Evolutionary conservation across 148 eudicot genomes (phyloP).

Genomic region (Vaccinium myrtillus): DNA sequence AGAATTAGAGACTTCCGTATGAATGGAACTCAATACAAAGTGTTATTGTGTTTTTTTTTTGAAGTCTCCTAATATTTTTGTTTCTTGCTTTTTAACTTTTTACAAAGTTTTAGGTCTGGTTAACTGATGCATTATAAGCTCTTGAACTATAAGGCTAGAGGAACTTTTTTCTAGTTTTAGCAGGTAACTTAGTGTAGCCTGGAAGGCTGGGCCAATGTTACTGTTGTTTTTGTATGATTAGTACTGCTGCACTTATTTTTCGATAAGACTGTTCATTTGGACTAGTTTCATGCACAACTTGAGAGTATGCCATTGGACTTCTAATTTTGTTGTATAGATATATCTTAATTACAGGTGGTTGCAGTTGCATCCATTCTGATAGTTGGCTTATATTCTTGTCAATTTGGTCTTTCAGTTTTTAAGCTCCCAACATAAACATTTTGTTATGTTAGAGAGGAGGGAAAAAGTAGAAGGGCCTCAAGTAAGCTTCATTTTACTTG

Average conservation of each 20-base stretch:
- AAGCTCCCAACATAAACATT: neutral
- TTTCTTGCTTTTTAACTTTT: neutral
- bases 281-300: neutral
- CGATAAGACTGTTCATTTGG: neutral
- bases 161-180: neutral
- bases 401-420: neutral
- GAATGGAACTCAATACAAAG: neutral
- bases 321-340: neutral
- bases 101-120: neutral
- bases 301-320: neutral
- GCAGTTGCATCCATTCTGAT: neutral
- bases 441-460: neutral
- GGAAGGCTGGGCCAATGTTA: neutral
- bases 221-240: neutral
- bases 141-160: neutral
- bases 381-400: neutral
- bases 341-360: neutral
- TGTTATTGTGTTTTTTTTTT: neutral
- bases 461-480: neutral
- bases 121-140: neutral
- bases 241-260: neutral
- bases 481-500: neutral
- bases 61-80: neutral
- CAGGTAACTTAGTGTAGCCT: neutral
- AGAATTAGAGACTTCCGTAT: neutral